These are phyloP conservation scores for Juglanconis juglandina DNA, from an alignment of 2,329 filamentous ascomycete species.

Conservation along the genomic window DNA sequence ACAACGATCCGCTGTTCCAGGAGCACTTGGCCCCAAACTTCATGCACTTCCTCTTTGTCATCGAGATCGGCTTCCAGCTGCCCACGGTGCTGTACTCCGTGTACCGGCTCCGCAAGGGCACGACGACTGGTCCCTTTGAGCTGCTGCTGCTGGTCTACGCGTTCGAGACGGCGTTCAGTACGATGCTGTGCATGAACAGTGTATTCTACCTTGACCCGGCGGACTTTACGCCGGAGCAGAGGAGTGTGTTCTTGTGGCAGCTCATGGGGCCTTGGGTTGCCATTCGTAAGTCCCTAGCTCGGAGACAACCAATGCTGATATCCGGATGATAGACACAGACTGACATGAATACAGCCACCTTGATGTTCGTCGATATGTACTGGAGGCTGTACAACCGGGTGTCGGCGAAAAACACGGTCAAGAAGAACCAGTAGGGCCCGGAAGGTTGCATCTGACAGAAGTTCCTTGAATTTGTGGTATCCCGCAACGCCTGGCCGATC, in stretches of 20 bases:
- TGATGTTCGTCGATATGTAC: conserved; percentile 55
- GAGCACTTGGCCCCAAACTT: conserved; percentile 39
- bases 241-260: conserved; percentile 43
- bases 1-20: conserved; percentile 53
- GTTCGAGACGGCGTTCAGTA: conserved; percentile 49
- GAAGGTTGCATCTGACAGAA: neutral
- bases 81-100: conserved; percentile 49
- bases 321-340: neutral
- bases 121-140: conserved; percentile 41
- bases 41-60: conserved; percentile 48
- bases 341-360: conserved; percentile 34
- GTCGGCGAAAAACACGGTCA: conserved; percentile 29
- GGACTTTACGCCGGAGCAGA: conserved; percentile 41
- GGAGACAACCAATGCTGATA: conserved; percentile 1
- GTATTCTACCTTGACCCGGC: conserved; percentile 45
- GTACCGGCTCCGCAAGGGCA: conserved; percentile 31
- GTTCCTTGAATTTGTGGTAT: neutral
- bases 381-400: conserved; percentile 43
- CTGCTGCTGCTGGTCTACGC: conserved; percentile 50
- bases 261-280: conserved; percentile 51
- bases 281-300: conserved; percentile 44
- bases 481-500: neutral
- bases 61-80: conserved; percentile 50
- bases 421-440: conserved; percentile 38
- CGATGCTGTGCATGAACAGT: conserved; percentile 49